A percentile compares a stretch with the other conserved stretches of the same genome.
phyloP scores from a whole-genome alignment of 192 early-diverging fungal species.

The Coemansia sp. region DNA sequence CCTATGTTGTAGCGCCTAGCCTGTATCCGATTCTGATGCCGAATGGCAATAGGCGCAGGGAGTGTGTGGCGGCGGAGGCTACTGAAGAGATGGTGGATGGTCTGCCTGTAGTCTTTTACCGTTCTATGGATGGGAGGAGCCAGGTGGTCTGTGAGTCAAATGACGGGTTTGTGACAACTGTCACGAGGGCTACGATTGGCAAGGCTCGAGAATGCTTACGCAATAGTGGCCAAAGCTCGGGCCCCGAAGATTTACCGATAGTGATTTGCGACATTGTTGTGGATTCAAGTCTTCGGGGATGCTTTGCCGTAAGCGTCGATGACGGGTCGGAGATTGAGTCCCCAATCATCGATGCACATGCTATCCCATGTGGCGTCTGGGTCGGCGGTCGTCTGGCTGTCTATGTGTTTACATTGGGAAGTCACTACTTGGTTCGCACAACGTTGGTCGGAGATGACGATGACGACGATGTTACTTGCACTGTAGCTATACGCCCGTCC shows the following conservation, averaged over 20 bases:
- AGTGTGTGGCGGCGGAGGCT: slow-evolving; percentile 18
- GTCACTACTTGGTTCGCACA: slow-evolving; percentile 21
- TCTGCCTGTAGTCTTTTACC: slow-evolving; percentile 17
- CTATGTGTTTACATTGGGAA: slow-evolving; percentile 26
- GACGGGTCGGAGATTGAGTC: not conserved
- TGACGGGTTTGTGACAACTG: not conserved
- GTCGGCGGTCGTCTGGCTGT: slow-evolving; percentile 17
- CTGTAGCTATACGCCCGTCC: not conserved
- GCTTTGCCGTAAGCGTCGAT: slow-evolving; percentile 26
- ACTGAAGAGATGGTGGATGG: slow-evolving; percentile 26
- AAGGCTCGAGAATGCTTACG: slow-evolving; percentile 31
- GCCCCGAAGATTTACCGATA: not conserved
- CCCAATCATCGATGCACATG: not conserved
- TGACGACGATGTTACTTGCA: slow-evolving; percentile 1
- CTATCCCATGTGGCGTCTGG: slow-evolving; percentile 19
- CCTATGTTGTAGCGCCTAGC: not conserved
- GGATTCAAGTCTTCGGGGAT: slow-evolving; percentile 11
- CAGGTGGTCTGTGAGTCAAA: slow-evolving; percentile 2
- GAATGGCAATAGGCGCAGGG: not conserved
- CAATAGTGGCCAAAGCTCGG: slow-evolving; percentile 22
- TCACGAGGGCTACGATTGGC: not conserved
- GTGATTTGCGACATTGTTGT: slow-evolving; percentile 46
- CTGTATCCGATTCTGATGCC: not conserved
- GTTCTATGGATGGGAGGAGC: slow-evolving; percentile 17
- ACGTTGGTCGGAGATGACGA: slow-evolving; percentile 16